Conservation (phyloP, 2,329 filamentous ascomycete species). For the Phialemonium atrogriseum region DNA sequence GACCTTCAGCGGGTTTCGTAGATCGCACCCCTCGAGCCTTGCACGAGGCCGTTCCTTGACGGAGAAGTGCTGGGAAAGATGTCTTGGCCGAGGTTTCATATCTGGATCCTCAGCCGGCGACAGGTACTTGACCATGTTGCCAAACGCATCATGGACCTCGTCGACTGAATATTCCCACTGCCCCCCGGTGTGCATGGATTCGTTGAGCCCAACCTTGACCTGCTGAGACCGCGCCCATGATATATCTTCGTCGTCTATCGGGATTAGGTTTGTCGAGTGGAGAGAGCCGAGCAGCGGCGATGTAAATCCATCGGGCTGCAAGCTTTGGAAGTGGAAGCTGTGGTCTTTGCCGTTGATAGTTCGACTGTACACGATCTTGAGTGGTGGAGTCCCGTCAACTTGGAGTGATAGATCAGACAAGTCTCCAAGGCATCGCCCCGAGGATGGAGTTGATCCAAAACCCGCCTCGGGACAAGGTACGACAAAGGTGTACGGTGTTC, state of each 20-base stretch:
- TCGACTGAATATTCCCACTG: conserved; percentile 87
- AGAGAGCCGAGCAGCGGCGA: conserved; percentile 65
- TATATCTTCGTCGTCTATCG: conserved; percentile 54
- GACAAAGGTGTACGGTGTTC: conserved; percentile 69
- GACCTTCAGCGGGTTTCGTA: conserved; percentile 73
- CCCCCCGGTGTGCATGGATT: conserved; percentile 72
- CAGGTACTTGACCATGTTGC: conserved; percentile 74
- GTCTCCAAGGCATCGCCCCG: conserved; percentile 74
- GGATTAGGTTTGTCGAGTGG: conserved; percentile 47
- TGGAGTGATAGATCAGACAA: conserved; percentile 77
- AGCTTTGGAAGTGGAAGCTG: conserved; percentile 83
- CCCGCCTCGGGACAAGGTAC: conserved; percentile 76
- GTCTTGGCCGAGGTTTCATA: conserved; percentile 47
- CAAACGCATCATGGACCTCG: conserved; percentile 84
- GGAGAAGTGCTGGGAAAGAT: conserved; percentile 67
- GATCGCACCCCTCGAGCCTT: conserved; percentile 65
- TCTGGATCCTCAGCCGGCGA: conserved; percentile 60
- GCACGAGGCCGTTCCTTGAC: conserved; percentile 82
- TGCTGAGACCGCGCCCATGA: conserved; percentile 73
- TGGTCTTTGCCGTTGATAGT: conserved; percentile 76
- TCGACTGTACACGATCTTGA: conserved; percentile 88
- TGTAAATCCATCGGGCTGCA: conserved; percentile 79
- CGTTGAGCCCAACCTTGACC: conserved; percentile 78
- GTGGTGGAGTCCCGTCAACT: conserved; percentile 79
- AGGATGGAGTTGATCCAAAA: conserved; percentile 54